Percentiles rank a stretch among this genome's conserved stretches.
phyloP scores from a whole-genome alignment of 257 asterid species.

The Rhazya stricta region DNA sequence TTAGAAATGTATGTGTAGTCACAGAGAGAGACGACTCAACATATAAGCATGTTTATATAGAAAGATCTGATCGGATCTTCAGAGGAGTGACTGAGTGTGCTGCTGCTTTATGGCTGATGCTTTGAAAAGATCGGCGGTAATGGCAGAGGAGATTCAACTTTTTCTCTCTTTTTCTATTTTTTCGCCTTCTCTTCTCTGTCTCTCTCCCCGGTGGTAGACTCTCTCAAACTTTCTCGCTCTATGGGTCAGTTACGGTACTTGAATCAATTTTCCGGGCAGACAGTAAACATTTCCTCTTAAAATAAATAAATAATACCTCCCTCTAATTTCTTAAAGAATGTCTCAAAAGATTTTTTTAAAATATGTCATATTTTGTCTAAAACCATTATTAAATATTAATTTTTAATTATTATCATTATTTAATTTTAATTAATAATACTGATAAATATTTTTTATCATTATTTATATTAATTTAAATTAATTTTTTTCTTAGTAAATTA shows the following conservation, averaged over 20 bases:
- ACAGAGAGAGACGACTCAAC: not conserved
- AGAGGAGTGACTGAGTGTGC: conserved; percentile 8
- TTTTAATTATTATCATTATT: no score
- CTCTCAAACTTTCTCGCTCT: not conserved
- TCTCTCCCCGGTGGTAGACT: not conserved
- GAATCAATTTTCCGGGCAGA: not conserved
- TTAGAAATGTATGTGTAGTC: not conserved
- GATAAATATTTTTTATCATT: no score
- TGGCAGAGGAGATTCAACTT: conserved; percentile 25
- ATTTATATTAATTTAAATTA: no score
- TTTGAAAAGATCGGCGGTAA: conserved; percentile 50
- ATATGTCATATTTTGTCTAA: no score
- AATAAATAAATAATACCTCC: no score
- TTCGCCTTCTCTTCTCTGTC: conserved; percentile 3
- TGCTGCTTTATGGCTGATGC: conserved; percentile 18
- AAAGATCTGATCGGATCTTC: conserved; percentile 55
- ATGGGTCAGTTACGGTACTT: not conserved
- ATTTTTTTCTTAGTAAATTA: no score
- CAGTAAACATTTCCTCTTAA: no score
- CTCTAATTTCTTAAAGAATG: no score
- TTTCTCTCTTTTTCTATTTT: not conserved
- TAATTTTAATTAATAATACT: no score
- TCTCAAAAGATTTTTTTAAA: no score
- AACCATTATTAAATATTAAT: no score
- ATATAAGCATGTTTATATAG: not conserved